A percentile compares a stretch with the other conserved stretches of the same genome.
phyloP scores from a whole-genome alignment of 176 grass and related monocot genomes.

The Oryza brachyantha region DNA sequence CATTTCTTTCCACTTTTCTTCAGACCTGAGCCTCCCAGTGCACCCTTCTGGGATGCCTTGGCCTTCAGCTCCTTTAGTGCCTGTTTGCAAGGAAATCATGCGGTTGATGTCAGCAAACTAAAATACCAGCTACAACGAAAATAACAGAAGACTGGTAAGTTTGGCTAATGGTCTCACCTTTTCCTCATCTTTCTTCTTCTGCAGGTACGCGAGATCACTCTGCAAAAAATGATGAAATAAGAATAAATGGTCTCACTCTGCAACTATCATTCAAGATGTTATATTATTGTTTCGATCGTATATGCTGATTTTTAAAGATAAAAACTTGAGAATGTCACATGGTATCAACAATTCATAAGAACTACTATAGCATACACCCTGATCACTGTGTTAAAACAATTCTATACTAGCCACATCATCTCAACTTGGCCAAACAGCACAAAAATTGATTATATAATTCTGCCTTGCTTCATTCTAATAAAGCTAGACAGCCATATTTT shows the following conservation, averaged over 20 bases:
- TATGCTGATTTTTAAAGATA: not conserved
- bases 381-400: not conserved
- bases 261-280: not conserved
- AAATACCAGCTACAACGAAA: not conserved
- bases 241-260: no score
- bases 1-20: slow-evolving; percentile 99
- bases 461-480: not conserved
- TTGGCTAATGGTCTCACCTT: slow-evolving; percentile 33
- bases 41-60: slow-evolving; percentile 83
- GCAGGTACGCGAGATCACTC: slow-evolving; percentile 65
- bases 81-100: slow-evolving; percentile 32
- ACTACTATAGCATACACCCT: not conserved
- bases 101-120: not conserved
- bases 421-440: not conserved
- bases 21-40: slow-evolving; percentile 77
- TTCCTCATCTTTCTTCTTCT: slow-evolving; percentile 98
- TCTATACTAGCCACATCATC: not conserved
- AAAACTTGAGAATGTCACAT: not conserved
- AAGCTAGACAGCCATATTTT: not conserved
- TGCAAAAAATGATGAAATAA: slow-evolving; percentile 34
- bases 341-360: not conserved
- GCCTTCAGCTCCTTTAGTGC: slow-evolving; percentile 82
- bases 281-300: not conserved
- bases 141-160: not conserved
- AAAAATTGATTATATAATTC: not conserved